Base-by-base conservation (phyloP, 768 basidiomycete genomes). In the Sutorius australiensis region DNA sequence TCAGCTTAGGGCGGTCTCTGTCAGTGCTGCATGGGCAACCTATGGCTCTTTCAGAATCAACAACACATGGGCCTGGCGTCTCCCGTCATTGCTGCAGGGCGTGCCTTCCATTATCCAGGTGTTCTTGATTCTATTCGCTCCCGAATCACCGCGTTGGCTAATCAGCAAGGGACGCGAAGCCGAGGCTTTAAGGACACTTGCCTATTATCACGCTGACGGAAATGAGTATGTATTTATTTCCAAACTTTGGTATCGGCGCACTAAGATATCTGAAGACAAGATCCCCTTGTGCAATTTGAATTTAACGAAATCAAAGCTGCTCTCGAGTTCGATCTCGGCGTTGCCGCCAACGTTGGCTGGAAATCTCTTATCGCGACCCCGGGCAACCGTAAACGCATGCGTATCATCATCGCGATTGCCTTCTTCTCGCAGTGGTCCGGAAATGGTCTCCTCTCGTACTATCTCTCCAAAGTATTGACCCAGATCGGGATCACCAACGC, bases 81-180 rank as follows among this genome's bases (percentile, higher is more conserved):
- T 90, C 46, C 89, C 89, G 14, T 89, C 87, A 11, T 68, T 80
- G 24, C 73, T 90, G 27, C 89, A 94, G 68, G 86, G 74, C 37
- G 65, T 87, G 39, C 87, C 89, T 0, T 83, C 89, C 24, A 58
- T 86, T 50, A 56, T 86, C 43, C 89, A 92, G 67, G 71, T 93
- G 47, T 32, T 63, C 51, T 66, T 92, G 38, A 74, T 92, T 60
- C 83, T 77, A 64, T 82, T 87, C 67, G 77, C 75, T 6, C 91
- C 91, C 33, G 92, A 94, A 67, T 88, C 86, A 2, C 92, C 92
- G 78, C 83, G 91, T 78, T 95, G 79, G 80, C 73, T 93, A 59
- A 70, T 93, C 62, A 81, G 76, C 71, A 88, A 87, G 68, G 90
- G 89, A 41, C 78, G 78, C 50, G 80, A 89, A 24, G 78, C 73